Evolutionary conservation across 2,329 filamentous ascomycete genomes (phyloP), one percentile per base, ranked within the genome.

Genomic region (Diaporthe vexans): DNA sequence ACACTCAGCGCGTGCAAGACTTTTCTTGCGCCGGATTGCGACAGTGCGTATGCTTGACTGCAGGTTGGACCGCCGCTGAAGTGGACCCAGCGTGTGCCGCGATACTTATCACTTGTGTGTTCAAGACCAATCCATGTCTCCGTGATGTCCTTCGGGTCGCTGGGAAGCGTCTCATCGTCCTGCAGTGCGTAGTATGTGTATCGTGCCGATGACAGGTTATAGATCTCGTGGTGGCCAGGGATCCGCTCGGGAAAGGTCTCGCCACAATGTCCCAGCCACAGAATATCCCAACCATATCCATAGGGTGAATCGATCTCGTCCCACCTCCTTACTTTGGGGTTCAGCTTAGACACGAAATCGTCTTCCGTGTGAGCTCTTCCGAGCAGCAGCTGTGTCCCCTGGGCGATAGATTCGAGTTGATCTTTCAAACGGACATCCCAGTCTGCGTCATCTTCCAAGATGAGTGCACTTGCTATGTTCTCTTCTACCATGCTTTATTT

Each of bases 401-500:
- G 76, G 8, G 81, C 80, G 26, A 83, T 76, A 58, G 78, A 76
- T 24, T 78, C 77, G n/a, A 84, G 77, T 51, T 84, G 81, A 0
- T 76, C 67, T 67, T 82, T 81, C 51, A 85, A 77, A 2, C 79
- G 78, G 17, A 84, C 79, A 74, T 85, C 84, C 83, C 83, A 85
- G 74, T 85, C 83, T 67, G 82, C 79, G 71, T 85, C 83, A 61
- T 85, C 84, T 77, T 85, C 83, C 73, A 85, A 77, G 40, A 85
- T 82, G 8, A 85, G 76, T 1, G 83, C 83, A 9, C 80, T 81
- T 19, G 80, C 77, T 15, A 85, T 71, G 13, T 78, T 79, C n/a
- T 81, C 79, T 40, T 82, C 79, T 11, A 85, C 77, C 56, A 86
- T 81, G 58, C 79, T 80, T 43, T 4, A 33, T 15, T 7, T 2